These are phyloP conservation scores for Scalesia atractyloides DNA, from an alignment of 129 eudicot species.

Conservation along the genomic window DNA sequence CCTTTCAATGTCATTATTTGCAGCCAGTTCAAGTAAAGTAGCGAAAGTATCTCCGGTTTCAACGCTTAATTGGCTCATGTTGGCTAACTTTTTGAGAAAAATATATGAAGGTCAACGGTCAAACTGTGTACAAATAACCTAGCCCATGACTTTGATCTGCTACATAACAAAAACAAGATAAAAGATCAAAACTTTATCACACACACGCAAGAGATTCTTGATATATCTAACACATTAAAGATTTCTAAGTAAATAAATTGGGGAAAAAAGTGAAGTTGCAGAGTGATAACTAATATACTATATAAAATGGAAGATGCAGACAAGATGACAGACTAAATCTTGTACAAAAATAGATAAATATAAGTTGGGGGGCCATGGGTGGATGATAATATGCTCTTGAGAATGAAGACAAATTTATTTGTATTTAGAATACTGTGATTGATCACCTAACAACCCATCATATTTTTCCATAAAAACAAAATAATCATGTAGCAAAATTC, in stretches of 20 bases:
- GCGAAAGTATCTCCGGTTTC: conserved; percentile 65
- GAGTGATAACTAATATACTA: conserved; percentile 26
- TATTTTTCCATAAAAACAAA: conserved; percentile 31
- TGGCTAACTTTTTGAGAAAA: conserved; percentile 3
- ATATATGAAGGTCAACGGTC: not conserved
- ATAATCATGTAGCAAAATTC: conserved; percentile 19
- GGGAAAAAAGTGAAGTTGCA: conserved; percentile 24
- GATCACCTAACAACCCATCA: conserved; percentile 38
- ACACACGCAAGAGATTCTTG: conserved; percentile 14
- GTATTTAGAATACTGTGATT: conserved; percentile 31
- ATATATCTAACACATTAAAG: conserved; percentile 23
- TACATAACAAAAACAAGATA: conserved; percentile 14
- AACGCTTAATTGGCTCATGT: conserved; percentile 54
- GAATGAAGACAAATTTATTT: conserved; percentile 38
- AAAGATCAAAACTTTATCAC: conserved; percentile 24
- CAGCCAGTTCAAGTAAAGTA: conserved; percentile 82
- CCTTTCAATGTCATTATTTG: conserved; percentile 68
- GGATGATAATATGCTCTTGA: conserved; percentile 36
- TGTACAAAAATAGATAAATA: conserved; percentile 28
- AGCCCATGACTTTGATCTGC: conserved; percentile 46
- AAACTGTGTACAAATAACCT: conserved; percentile 17
- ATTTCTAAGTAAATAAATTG: conserved; percentile 14
- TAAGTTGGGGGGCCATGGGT: conserved; percentile 36
- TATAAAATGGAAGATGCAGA: conserved; percentile 35
- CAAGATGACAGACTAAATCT: conserved; percentile 37